phyloP scores from a whole-genome alignment of 2,329 filamentous ascomycete genomes.

The Aureobasidium mangrovei region DNA sequence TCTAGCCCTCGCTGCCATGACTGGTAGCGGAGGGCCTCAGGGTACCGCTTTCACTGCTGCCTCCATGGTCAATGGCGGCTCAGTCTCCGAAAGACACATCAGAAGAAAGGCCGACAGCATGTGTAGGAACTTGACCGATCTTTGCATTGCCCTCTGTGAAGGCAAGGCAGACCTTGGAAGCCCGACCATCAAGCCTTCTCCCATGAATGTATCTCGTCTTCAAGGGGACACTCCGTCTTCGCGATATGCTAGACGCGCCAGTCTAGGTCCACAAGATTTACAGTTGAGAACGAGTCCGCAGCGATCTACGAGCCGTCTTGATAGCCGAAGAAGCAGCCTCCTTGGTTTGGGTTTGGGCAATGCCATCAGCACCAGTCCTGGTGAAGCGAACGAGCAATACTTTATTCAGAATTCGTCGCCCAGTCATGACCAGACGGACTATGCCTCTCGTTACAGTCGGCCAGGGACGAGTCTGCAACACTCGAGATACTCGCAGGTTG shows the following conservation, averaged over 20 bases:
- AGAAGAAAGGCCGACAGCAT: constrained; percentile 86
- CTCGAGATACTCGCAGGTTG: constrained; percentile 24
- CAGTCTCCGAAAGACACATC: constrained; percentile 69
- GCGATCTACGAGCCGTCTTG: constrained; percentile 12
- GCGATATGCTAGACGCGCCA: constrained; percentile 4
- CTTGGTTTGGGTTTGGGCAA: constrained; percentile 5
- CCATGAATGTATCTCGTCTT: background rate
- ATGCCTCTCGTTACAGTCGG: constrained; percentile 19
- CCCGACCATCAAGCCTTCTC: background rate
- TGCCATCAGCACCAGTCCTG: background rate
- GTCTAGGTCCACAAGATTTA: constrained; percentile 10
- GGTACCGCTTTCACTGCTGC: constrained; percentile 54
- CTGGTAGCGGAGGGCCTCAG: constrained; percentile 61
- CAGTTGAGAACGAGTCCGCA: constrained; percentile 5
- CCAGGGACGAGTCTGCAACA: constrained; percentile 32
- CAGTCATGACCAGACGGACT: constrained; percentile 13
- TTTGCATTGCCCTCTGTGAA: constrained; percentile 66
- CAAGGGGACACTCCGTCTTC: constrained; percentile 8
- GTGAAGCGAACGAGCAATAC: background rate
- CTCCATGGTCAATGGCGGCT: constrained; percentile 43
- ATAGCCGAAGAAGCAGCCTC: constrained; percentile 10
- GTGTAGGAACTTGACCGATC: constrained; percentile 83
- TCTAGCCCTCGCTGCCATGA: constrained; percentile 65
- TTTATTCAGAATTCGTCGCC: constrained; percentile 1
- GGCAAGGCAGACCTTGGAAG: constrained; percentile 2